Conservation (phyloP, 225 moss, liverwort and hornwort species). For the Rhytidiadelphus loreus region DNA sequence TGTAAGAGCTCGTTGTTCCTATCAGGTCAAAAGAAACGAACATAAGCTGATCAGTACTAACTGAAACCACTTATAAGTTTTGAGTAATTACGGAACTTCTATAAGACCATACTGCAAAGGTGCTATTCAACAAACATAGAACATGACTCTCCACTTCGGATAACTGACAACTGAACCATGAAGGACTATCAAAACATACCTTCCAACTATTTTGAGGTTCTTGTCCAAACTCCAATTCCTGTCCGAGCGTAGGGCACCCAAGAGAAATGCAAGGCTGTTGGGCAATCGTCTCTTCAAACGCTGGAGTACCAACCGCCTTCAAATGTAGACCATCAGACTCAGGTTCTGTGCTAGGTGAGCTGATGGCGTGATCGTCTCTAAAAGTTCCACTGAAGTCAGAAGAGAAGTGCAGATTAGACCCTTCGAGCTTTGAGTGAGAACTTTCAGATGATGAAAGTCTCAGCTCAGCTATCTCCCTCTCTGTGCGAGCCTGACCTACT, state of each 20-base stretch:
- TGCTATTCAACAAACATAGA: background rate
- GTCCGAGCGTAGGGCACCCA: background rate
- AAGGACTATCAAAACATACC: conserved; percentile 12
- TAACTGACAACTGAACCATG: background rate
- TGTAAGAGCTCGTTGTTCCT: conserved; percentile 37
- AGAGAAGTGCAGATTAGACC: background rate
- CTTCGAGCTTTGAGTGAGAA: background rate
- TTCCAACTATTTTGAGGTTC: conserved; percentile 15
- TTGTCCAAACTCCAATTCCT: conserved; percentile 5
- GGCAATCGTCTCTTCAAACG: background rate
- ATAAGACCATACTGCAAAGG: background rate
- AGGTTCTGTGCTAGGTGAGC: background rate
- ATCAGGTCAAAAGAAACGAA: background rate
- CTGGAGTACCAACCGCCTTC: conserved; percentile 1
- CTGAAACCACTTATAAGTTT: background rate
- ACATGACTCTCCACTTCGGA: background rate
- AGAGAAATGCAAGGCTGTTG: background rate
- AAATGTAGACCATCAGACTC: background rate
- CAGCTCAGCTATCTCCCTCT: conserved; percentile 53
- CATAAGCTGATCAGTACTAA: background rate
- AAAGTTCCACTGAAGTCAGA: background rate
- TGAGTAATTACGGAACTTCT: background rate
- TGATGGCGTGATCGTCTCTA: background rate
- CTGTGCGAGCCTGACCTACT: conserved; percentile 50
- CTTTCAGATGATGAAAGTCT: conserved; percentile 13